Evolutionary conservation across 306 rosid species (phyloP), one percentile per base, ranked within the genome.

Genomic region (Ormosia emarginata): DNA sequence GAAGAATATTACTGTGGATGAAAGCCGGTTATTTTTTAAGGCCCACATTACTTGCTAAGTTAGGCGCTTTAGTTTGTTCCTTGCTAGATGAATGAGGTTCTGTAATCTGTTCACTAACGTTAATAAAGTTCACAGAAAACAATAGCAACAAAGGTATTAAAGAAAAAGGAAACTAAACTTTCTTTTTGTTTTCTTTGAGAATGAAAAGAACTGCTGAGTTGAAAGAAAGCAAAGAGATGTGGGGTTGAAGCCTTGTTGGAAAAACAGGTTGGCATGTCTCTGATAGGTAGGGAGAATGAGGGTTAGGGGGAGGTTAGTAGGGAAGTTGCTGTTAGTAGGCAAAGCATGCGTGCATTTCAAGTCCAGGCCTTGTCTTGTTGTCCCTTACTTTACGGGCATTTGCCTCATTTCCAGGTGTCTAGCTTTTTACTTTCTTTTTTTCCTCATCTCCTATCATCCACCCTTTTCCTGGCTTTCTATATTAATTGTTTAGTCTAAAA

Each of bases 291-390:
- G n/a, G 50, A 29, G 14, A 74, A 70, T n/a, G 50, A 17, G 44
- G 46, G 62, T 14, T 17, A 64, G 72, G 50, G 61, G 53, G 47
- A 29, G 69, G 10, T 50, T 59, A 67, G 65, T 57, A 43, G 77
- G 79, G 87, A 74, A 76, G 85, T 66, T 84, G 79, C 69, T 71
- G 82, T 82, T 46, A 14, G 89, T 77, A 73, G 81, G 75, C 62
- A 86, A 82, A 81, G 87, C 89, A 93, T 78, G 97, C 91, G 92
- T 91, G 91, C 83, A 72, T 61, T 85, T 64, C 53, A 88, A 87
- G 90, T 84, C 82, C 90, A 81, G 68, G 44, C 81, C 67, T 87
- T 91, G 86, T 87, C 77, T 82, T 83, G 65, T 17, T 91, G 97
- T 90, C 92, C 85, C 87, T 63, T 52, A 66, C 91, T 93, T 91